A percentile compares a stretch with the other conserved stretches of the same genome.
These are phyloP conservation scores for Jasminum sambac DNA, from an alignment of 257 asterid species.

Conservation along the genomic window DNA sequence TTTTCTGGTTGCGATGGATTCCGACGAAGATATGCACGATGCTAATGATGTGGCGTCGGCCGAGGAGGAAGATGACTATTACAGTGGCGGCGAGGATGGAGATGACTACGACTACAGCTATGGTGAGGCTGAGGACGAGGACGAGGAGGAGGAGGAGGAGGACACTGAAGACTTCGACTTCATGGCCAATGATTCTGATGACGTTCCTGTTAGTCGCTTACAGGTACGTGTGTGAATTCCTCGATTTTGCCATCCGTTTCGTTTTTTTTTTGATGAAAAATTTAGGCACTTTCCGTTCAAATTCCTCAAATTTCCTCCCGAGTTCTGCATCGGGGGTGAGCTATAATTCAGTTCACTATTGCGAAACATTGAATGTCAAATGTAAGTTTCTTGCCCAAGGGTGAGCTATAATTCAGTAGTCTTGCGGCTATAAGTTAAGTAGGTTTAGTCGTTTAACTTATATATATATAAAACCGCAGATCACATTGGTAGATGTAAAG, in stretches of 20 bases:
- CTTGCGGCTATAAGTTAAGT: not conserved
- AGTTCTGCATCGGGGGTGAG: not conserved
- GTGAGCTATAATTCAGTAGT: not conserved
- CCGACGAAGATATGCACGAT: slow-evolving; percentile 95
- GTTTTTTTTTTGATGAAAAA: not conserved
- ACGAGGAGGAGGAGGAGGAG: slow-evolving; percentile 25
- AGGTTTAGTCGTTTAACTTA: not conserved
- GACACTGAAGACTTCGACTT: slow-evolving; percentile 64
- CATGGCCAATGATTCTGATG: slow-evolving; percentile 53
- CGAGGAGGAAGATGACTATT: slow-evolving; percentile 81
- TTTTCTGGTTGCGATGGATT: slow-evolving; percentile 47
- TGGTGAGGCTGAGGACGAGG: slow-evolving; percentile 37
- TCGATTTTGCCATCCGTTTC: not conserved
- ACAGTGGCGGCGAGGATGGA: slow-evolving; percentile 61
- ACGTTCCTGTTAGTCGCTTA: slow-evolving; percentile 49
- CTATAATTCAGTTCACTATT: no score
- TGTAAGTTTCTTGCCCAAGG: no score
- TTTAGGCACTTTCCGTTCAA: not conserved
- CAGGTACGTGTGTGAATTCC: slow-evolving; percentile 45
- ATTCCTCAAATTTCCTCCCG: not conserved
- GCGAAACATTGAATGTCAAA: no score
- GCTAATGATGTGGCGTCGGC: slow-evolving; percentile 76
- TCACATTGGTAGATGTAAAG: not conserved
- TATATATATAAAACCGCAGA: not conserved
- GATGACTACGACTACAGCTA: slow-evolving; percentile 29